Conservation (phyloP, 768 basidiomycete genomes). For the Mycena kentingensis region DNA sequence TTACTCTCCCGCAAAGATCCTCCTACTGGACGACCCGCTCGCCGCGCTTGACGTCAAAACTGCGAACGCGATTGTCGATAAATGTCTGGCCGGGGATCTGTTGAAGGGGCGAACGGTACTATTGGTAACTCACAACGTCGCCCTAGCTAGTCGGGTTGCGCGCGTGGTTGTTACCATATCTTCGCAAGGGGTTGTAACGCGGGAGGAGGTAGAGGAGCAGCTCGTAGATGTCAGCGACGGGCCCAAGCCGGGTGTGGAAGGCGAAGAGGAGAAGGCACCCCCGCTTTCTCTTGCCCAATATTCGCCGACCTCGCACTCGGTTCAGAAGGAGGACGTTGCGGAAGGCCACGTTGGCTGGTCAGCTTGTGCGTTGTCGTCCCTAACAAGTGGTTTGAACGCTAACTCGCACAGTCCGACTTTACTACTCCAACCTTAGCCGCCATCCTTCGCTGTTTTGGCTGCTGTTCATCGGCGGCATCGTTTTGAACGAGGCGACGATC, state of each 20-base stretch:
- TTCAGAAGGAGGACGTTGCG: constrained; percentile 6
- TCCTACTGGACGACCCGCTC: constrained; percentile 61
- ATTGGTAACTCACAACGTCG: constrained; percentile 49
- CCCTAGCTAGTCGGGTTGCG: constrained; percentile 41
- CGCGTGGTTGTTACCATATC: constrained; percentile 46
- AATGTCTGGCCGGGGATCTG: constrained; percentile 45
- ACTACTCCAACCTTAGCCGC: constrained; percentile 31
- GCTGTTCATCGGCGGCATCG: constrained; percentile 24
- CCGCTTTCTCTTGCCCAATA: too few species aligned
- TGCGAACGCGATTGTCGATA: constrained; percentile 50
- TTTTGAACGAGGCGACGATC: constrained; percentile 26
- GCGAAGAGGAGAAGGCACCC: too few species aligned
- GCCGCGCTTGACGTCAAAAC: constrained; percentile 56
- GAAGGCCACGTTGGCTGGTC: constrained; percentile 22
- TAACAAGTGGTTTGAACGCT: neutral
- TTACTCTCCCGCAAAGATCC: constrained; percentile 53
- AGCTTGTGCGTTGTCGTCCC: constrained; percentile 31
- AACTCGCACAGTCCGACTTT: constrained; percentile 34
- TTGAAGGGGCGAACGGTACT: constrained; percentile 45
- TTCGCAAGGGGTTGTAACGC: constrained; percentile 42
- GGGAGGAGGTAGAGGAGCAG: constrained; percentile 43
- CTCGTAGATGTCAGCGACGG: constrained; percentile 20
- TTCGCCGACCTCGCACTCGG: too few species aligned
- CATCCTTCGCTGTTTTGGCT: constrained; percentile 33
- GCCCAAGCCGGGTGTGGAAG: neutral